Evolutionary conservation across 306 rosid genomes (phyloP).

Genomic region (Arachis hypogaea): DNA sequence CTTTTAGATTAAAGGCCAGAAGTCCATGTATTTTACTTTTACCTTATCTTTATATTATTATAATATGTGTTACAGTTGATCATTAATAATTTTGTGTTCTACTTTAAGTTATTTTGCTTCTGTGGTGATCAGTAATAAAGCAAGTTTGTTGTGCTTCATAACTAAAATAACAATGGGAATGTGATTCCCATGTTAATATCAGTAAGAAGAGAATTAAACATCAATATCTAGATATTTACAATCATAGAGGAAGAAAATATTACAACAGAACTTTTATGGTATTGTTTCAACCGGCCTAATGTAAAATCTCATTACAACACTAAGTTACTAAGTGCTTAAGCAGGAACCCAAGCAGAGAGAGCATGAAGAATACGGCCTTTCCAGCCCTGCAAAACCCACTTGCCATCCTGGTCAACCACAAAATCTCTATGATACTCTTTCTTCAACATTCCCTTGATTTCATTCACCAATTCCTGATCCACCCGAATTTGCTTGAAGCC

Average conservation of each 20-base stretch:
- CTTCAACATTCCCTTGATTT: slow-evolving; percentile 52
- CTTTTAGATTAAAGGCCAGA: slow-evolving; percentile 17
- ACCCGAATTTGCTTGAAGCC: slow-evolving; percentile 69
- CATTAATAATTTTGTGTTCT: neutral
- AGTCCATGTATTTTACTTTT: neutral
- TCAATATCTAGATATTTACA: slow-evolving; percentile 14
- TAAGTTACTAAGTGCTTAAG: slow-evolving; percentile 33
- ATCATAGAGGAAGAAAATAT: slow-evolving; percentile 10
- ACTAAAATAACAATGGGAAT: neutral
- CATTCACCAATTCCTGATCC: slow-evolving; percentile 50
- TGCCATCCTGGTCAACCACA: slow-evolving; percentile 62
- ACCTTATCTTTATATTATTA: slow-evolving; percentile 1
- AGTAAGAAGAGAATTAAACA: slow-evolving; percentile 21
- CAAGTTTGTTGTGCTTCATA: slow-evolving; percentile 16
- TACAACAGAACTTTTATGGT: neutral
- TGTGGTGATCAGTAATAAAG: neutral
- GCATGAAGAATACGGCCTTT: slow-evolving; percentile 70
- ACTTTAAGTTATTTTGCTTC: neutral
- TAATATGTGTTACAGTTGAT: neutral
- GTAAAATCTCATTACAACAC: slow-evolving; percentile 24
- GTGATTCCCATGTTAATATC: slow-evolving; percentile 1
- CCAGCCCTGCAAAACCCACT: slow-evolving; percentile 88
- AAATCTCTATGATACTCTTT: slow-evolving; percentile 72
- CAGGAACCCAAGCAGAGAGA: slow-evolving; percentile 74
- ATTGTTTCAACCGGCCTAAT: neutral